These are phyloP conservation scores for Neocatenulostroma microsporum DNA, from an alignment of 2,329 filamentous ascomycete genomes.

Conservation along the genomic window DNA sequence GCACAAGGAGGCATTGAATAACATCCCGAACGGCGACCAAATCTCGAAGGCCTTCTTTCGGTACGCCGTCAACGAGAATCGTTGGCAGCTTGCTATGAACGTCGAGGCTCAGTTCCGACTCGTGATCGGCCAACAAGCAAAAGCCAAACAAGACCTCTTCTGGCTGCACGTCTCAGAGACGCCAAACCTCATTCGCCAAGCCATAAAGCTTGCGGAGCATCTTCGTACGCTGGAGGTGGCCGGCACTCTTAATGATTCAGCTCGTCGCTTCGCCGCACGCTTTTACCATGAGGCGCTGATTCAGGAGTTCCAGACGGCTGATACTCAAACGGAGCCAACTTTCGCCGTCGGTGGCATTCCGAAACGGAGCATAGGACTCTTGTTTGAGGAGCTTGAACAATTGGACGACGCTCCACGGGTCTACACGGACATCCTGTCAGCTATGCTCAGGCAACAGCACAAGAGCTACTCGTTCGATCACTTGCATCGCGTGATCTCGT, in stretches of 20 bases:
- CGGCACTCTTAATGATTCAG: conserved; percentile 2
- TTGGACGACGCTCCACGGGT: conserved; percentile 9
- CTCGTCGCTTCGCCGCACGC: conserved; percentile 7
- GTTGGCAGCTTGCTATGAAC: conserved; percentile 16
- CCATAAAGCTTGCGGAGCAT: conserved; percentile 9
- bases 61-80: conserved; percentile 11
- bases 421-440: conserved; percentile 9
- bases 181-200: conserved; percentile 13
- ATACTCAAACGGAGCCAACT: background rate
- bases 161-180: conserved; percentile 18
- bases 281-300: conserved; percentile 15
- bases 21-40: conserved; percentile 18
- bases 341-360: conserved; percentile 1
- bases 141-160: conserved; percentile 12
- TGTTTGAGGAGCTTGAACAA: conserved; percentile 10
- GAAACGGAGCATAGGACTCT: conserved; percentile 7
- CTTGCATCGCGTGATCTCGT: conserved; percentile 13
- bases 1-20: conserved; percentile 22
- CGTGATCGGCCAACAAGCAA: background rate
- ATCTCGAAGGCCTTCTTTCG: conserved; percentile 17
- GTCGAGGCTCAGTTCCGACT: conserved; percentile 9
- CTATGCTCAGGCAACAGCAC: conserved; percentile 5
- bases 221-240: conserved; percentile 5
- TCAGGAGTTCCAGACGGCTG: conserved; percentile 10
- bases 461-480: conserved; percentile 6